Base-by-base conservation (phyloP, 495 filamentous ascomycete species). In the Pyronema domesticum region DNA sequence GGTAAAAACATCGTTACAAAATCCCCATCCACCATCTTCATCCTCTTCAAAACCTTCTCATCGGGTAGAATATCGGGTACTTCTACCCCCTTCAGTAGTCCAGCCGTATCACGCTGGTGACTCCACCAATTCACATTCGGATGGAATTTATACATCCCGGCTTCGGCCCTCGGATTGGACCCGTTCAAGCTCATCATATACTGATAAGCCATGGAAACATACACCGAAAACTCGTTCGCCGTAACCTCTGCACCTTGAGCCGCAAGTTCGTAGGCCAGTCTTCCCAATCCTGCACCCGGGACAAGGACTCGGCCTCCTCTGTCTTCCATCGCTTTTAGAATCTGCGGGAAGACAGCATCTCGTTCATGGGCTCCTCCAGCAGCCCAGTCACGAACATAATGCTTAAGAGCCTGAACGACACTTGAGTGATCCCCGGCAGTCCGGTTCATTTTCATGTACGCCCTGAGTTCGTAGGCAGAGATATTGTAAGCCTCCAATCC, bases 321-420 rank as follows among this genome's bases (percentile, higher is more conserved):
- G 40, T n/a, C 14, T 14, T 61, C 49, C 11, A 73, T 55, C 10
- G 63, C 53, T 11, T 60, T 44, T 30, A 71, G 49, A 1, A 74
- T 62, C 53, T 64, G 68, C 0, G 58, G 58, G 55, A 72, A 74
- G 0, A 65, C 61, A 15, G 64, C 63, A 30, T 65, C 48, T 30
- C 72, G 64, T 46, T 75, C 72, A 46, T 63, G 55, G 7, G 55
- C 54, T 15, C 72, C 72, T n/a, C 65, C 62, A 0, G 53, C 57
- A 1, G 69, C 60, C 71, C 71, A 75, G 57, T 75, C 72, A 14
- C 72, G 68, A 39, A 73, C 68, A 58, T 70, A 71, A 58, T 73
- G 71, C 57, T 73, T 72, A 48, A 74, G 60, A 0, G 66, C 66
- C 51, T 72, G 72, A 5, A 66, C 58, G 11, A 73, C 68, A 35